Conservation (phyloP, 164 flowering plant genomes). For the Umbilicus rupestris region DNA sequence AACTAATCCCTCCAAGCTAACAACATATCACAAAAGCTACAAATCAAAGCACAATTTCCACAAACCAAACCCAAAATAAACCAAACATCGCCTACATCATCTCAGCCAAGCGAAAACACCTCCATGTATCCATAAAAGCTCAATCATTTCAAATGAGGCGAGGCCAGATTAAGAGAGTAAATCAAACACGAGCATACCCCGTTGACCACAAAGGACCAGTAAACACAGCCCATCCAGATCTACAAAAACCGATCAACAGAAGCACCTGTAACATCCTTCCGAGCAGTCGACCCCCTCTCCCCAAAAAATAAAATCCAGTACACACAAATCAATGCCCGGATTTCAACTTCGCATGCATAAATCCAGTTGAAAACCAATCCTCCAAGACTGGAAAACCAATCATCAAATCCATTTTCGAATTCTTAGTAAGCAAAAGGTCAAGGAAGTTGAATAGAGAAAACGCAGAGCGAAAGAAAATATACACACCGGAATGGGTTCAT, state of each 20-base stretch:
- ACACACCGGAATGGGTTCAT: neutral
- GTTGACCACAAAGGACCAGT: no score
- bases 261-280: no score
- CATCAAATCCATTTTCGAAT: neutral
- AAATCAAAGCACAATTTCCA: neutral
- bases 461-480: neutral
- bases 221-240: no score
- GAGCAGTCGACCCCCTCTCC: no score
- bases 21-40: neutral
- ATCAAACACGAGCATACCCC: no score
- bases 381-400: neutral
- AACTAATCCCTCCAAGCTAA: neutral
- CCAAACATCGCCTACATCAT: neutral
- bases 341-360: no score
- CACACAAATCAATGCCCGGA: no score
- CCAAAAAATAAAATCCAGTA: no score
- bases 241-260: no score
- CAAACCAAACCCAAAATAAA: neutral
- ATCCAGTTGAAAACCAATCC: no score
- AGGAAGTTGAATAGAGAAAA: neutral
- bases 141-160: neutral
- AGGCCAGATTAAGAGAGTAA: no score
- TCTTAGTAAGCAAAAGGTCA: neutral
- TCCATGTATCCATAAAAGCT: neutral
- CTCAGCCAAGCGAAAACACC: neutral